These are phyloP conservation scores for Debaryomycetaceae sp. DNA, from an alignment of 1,139 yeast species.

Conservation along the genomic window DNA sequence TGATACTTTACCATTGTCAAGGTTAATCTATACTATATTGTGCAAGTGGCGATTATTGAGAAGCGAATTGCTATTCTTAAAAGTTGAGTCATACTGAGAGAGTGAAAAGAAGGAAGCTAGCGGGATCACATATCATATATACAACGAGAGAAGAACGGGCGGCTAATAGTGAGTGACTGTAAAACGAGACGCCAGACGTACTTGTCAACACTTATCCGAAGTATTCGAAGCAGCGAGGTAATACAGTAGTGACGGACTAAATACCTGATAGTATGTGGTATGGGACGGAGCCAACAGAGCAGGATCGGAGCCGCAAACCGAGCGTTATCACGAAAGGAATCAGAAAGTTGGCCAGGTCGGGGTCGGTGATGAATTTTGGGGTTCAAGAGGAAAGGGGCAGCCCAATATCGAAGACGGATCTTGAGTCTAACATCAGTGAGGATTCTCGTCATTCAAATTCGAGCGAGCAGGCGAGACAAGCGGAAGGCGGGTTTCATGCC, in stretches of 20 bases:
- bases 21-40: too few species aligned
- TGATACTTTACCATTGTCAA: neutral
- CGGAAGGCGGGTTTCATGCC: slow-evolving; percentile 23
- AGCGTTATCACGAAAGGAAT: slow-evolving; percentile 18
- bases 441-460: neutral
- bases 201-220: neutral
- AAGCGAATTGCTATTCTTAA: neutral
- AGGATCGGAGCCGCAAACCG: slow-evolving; percentile 1
- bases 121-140: neutral
- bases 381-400: slow-evolving; percentile 4
- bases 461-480: neutral
- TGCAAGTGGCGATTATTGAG: neutral
- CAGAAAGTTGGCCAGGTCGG: slow-evolving; percentile 19
- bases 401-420: neutral
- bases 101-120: neutral
- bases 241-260: too few species aligned
- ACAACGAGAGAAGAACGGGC: neutral
- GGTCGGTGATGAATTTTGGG: slow-evolving; percentile 17
- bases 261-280: neutral
- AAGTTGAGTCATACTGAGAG: too few species aligned
- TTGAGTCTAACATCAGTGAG: neutral
- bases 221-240: neutral
- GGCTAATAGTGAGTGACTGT: neutral
- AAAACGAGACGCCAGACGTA: neutral
- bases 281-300: neutral